Evolutionary conservation across 2,329 filamentous ascomycete species (phyloP).

Genomic region (Cytospora piceicola): DNA sequence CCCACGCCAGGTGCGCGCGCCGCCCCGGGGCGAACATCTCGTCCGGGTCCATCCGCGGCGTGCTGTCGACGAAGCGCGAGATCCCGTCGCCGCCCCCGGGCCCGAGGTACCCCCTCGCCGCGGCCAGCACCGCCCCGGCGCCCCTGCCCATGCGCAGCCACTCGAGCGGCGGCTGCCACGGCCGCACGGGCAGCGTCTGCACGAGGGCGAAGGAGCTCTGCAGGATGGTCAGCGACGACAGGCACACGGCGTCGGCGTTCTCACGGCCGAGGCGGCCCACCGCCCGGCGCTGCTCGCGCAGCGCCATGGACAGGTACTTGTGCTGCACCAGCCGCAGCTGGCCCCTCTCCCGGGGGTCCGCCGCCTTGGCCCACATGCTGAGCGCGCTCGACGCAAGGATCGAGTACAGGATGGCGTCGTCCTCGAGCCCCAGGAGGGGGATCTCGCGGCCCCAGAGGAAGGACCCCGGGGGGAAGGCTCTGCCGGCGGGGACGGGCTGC

Average conservation of each 20-base stretch:
- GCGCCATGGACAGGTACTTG: slow-evolving; percentile 42
- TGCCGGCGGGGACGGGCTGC: slow-evolving; percentile 28
- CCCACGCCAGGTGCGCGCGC: slow-evolving; percentile 39
- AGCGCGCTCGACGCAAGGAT: slow-evolving; percentile 44
- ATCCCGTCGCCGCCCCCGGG: slow-evolving; percentile 35
- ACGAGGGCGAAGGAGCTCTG: slow-evolving; percentile 44
- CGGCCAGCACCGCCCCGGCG: slow-evolving; percentile 40
- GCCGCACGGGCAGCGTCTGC: slow-evolving; percentile 42
- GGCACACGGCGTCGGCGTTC: slow-evolving; percentile 43
- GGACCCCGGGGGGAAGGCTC: not conserved
- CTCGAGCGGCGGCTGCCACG: slow-evolving; percentile 45
- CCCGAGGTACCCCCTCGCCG: slow-evolving; percentile 35
- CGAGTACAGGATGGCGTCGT: slow-evolving; percentile 42
- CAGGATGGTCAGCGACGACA: slow-evolving; percentile 42
- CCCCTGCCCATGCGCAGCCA: slow-evolving; percentile 44
- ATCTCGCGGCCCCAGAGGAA: slow-evolving; percentile 41
- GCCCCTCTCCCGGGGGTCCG: slow-evolving; percentile 29
- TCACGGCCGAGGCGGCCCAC: slow-evolving; percentile 38
- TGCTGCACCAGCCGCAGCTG: slow-evolving; percentile 39
- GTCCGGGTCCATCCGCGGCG: slow-evolving; percentile 39
- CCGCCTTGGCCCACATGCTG: slow-evolving; percentile 39
- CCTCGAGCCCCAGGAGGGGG: slow-evolving; percentile 39
- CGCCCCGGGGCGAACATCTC: slow-evolving; percentile 39
- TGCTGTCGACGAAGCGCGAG: slow-evolving; percentile 36
- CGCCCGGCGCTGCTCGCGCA: slow-evolving; percentile 43